These are phyloP conservation scores for Hypoxylon sp. DNA, from an alignment of 2,329 filamentous ascomycete genomes.

Conservation along the genomic window DNA sequence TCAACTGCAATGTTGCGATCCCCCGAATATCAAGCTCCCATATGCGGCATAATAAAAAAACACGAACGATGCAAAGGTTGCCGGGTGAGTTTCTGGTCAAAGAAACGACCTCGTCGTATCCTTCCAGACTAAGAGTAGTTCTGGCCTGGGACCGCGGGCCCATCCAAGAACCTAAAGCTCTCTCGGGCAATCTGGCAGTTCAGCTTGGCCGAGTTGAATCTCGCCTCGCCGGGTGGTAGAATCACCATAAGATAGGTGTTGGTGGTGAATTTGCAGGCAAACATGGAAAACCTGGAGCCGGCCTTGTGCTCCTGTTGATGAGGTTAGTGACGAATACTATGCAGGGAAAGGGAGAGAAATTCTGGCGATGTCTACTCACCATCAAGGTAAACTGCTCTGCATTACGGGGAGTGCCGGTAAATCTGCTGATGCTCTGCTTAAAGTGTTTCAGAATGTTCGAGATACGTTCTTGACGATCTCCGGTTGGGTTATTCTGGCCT, in stretches of 20 bases:
- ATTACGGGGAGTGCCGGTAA: conserved; percentile 81
- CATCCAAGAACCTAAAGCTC: conserved; percentile 76
- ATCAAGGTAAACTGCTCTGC: conserved; percentile 83
- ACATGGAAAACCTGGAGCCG: conserved; percentile 82
- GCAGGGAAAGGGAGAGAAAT: background rate
- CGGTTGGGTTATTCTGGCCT: conserved; percentile 82
- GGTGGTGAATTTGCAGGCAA: conserved; percentile 93
- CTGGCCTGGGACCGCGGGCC: conserved; percentile 48
- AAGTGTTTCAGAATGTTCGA: conserved; percentile 99
- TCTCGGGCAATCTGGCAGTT: conserved; percentile 88
- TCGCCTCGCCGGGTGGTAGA: conserved; percentile 87
- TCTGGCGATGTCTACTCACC: conserved; percentile 37
- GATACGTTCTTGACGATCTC: conserved; percentile 91
- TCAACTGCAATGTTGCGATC: no score
- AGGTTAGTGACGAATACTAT: conserved; percentile 31
- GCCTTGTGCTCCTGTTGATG: conserved; percentile 72
- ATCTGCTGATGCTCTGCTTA: conserved; percentile 82
- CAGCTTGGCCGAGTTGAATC: conserved; percentile 88
- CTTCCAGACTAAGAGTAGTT: conserved; percentile 11
- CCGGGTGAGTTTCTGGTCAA: no score
- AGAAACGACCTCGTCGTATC: background rate
- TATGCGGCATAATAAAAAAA: no score
- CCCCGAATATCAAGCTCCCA: no score
- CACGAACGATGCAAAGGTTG: no score
- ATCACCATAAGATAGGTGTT: conserved; percentile 97